phyloP scores from a whole-genome alignment of 2,329 filamentous ascomycete genomes.

The Colletotrichum brevisporum region DNA sequence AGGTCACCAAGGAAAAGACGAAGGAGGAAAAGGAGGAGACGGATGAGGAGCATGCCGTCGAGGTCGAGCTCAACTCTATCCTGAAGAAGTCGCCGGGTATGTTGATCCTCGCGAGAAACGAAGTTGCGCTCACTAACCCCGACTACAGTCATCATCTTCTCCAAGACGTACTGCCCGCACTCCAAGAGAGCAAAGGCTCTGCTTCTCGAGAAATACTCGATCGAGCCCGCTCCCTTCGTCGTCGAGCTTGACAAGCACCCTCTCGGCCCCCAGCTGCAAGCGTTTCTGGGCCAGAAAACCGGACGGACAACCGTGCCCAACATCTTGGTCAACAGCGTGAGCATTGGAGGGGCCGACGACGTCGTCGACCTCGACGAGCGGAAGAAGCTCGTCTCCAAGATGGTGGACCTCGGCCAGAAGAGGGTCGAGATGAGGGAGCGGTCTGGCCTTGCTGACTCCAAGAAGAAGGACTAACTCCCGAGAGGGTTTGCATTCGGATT shows the following conservation, averaged over 20 bases:
- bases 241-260: slow-evolving; percentile 91
- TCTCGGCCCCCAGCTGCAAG: slow-evolving; percentile 81
- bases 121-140: slow-evolving; percentile 30
- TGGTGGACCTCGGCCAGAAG: slow-evolving; percentile 81
- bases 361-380: slow-evolving; percentile 78
- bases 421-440: slow-evolving; percentile 67
- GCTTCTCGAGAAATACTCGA: slow-evolving; percentile 86
- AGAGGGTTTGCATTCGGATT: slow-evolving; percentile 10
- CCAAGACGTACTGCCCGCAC: slow-evolving; percentile 91
- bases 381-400: slow-evolving; percentile 77
- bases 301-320: slow-evolving; percentile 92
- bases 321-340: slow-evolving; percentile 87
- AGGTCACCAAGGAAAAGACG: slow-evolving; percentile 49
- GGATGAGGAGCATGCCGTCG: slow-evolving; percentile 74
- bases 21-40: slow-evolving; percentile 61
- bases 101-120: slow-evolving; percentile 44
- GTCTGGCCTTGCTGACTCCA: slow-evolving; percentile 44
- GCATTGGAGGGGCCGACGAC: slow-evolving; percentile 92
- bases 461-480: slow-evolving; percentile 30
- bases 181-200: slow-evolving; percentile 89
- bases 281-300: slow-evolving; percentile 78
- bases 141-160: slow-evolving; percentile 88
- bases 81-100: slow-evolving; percentile 87
- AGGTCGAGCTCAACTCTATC: slow-evolving; percentile 81
- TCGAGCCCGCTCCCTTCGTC: slow-evolving; percentile 85